phyloP scores from a whole-genome alignment of 2,329 filamentous ascomycete species.

The Aspergillus uvarum region DNA sequence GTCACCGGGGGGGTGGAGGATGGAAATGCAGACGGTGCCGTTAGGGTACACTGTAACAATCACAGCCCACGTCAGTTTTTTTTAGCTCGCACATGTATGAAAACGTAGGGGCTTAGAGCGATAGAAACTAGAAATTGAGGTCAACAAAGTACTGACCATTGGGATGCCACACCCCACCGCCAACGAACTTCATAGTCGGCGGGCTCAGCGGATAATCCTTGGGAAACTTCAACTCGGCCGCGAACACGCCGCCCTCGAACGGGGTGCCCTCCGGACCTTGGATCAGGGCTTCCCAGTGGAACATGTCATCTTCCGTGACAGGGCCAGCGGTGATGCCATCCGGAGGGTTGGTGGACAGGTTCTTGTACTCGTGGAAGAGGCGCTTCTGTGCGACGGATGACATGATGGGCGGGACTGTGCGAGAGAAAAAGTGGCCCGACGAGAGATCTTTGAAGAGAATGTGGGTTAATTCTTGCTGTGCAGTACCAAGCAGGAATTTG shows the following conservation, averaged over 20 bases:
- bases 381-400: conserved; percentile 65
- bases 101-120: neutral
- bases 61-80: neutral
- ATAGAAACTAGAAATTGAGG: conserved; percentile 1
- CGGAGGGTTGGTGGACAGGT: conserved; percentile 90
- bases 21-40: conserved; percentile 95
- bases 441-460: neutral
- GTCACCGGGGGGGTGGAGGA: conserved; percentile 92
- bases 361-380: conserved; percentile 93
- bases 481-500: neutral
- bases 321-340: conserved; percentile 96
- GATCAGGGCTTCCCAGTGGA: conserved; percentile 94
- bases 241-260: conserved; percentile 93
- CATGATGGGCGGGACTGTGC: conserved; percentile 9
- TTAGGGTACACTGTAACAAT: conserved; percentile 72
- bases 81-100: neutral
- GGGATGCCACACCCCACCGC: conserved; percentile 86
- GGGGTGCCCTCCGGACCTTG: conserved; percentile 93
- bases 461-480: neutral
- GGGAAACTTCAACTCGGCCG: conserved; percentile 90
- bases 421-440: neutral
- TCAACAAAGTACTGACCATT: conserved; percentile 65
- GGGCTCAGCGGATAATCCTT: conserved; percentile 96
- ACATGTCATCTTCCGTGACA: conserved; percentile 88
- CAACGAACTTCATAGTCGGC: conserved; percentile 92